Base-by-base conservation (phyloP, 108 stramenopile genomes). In the Chaetoceros muelleri region DNA sequence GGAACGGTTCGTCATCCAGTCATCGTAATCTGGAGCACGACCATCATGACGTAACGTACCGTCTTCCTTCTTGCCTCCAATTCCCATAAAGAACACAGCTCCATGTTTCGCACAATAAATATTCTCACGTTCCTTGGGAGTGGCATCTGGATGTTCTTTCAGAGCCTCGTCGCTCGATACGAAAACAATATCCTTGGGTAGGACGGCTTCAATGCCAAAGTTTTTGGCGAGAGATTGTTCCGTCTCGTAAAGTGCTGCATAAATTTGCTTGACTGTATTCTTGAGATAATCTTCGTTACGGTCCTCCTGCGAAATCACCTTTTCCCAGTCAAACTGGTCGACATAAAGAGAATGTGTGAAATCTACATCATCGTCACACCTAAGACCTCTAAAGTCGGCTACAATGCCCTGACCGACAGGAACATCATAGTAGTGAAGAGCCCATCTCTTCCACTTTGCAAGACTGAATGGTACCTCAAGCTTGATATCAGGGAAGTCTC, bases 371-470 rank as follows among this genome's bases (percentile, higher is more conserved):
- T 69, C 68, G 46, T 69, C 68, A 48, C 68, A 69, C 18, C 68
- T 31, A 23, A 69, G 57, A 24, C 68, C 68, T 23, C 68, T 55
- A 46, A 69, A 69, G 30, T 69, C 68, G 19, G 68, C 64, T 1
- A 69, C 68, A 46, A 69, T 28, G 0, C 68, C 68, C 68, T 64
- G 62, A 1, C 68, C 68, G 20, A 34, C 57, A 44, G 46, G 48
- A 22, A 69, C 50, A 2, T 28, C 57, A 40, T 69, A 69, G 24
- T 69, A 69, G 40, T 69, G 68, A 27, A 69, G 57, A 23, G 70
- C 70, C 70, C 70, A 71, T 17, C 70, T 50, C 64, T 71, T 71
- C 70, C 70, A 71, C 70, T 71, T 71, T 60, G 70, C 70, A 29
- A 71, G 70, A 49, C 58, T 60, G 27, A 71, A 71, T 48, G 70